These are phyloP conservation scores for Ceratorhiza oryzae-sativae DNA, from an alignment of 1,284 basidiomycete genomes.

Conservation along the genomic window DNA sequence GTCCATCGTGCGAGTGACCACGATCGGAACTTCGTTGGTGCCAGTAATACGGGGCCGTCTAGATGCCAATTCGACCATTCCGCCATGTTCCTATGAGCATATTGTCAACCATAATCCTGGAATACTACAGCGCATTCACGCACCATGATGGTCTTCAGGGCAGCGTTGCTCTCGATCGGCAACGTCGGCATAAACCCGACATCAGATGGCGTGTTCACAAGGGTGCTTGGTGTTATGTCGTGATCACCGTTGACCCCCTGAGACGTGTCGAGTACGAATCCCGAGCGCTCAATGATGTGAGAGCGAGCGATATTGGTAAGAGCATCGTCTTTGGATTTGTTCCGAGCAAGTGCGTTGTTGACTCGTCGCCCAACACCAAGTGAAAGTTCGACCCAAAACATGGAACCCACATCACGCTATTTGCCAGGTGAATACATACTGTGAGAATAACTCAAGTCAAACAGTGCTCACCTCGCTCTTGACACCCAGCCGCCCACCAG, in stretches of 20 bases:
- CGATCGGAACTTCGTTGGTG: conserved; percentile 18
- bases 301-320: conserved; percentile 17
- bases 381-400: conserved; percentile 79
- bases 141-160: conserved; percentile 29
- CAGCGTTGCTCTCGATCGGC: conserved; percentile 32
- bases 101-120: background rate
- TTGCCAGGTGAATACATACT: conserved; percentile 53
- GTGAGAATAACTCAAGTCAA: background rate
- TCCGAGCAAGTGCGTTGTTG: conserved; percentile 28
- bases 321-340: conserved; percentile 35
- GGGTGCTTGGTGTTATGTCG: conserved; percentile 25
- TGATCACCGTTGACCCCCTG: conserved; percentile 6
- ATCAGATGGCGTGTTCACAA: conserved; percentile 14
- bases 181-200: conserved; percentile 18
- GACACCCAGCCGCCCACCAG: conserved; percentile 76
- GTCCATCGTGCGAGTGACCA: conserved; percentile 27
- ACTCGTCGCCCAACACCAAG: conserved; percentile 52
- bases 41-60: conserved; percentile 16
- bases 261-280: conserved; percentile 21
- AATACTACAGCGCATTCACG: background rate
- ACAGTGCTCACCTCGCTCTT: conserved; percentile 51
- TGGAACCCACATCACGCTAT: conserved; percentile 68
- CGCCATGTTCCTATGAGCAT: conserved; percentile 30
- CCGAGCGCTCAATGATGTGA: conserved; percentile 8
- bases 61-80: conserved; percentile 37